phyloP scores from a whole-genome alignment of 1,284 basidiomycete genomes.

The Athelia sp. region DNA sequence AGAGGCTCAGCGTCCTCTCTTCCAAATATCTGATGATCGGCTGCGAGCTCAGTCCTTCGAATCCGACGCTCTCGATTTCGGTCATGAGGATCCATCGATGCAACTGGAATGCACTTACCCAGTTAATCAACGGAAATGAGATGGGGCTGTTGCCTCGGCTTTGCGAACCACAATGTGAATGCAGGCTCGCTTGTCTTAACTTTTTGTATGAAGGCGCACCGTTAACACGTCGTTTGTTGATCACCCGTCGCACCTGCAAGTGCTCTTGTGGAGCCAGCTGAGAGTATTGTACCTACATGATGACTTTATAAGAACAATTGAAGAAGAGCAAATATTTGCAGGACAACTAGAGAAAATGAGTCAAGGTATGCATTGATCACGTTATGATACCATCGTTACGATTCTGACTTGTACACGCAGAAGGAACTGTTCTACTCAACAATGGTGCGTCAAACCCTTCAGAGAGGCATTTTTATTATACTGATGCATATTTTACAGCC shows the following conservation, averaged over 20 bases:
- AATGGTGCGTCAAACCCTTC: neutral
- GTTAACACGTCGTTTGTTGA: neutral
- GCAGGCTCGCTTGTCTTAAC: neutral
- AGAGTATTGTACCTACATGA: neutral
- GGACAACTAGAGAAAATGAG: neutral
- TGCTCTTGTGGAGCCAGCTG: neutral
- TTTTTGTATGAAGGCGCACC: neutral
- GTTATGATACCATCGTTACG: neutral
- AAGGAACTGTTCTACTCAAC: constrained; percentile 1
- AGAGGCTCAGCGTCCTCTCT: neutral
- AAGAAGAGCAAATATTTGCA: no score
- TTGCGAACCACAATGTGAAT: neutral
- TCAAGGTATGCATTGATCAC: neutral
- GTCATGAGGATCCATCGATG: neutral
- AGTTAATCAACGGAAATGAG: neutral
- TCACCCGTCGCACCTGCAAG: neutral
- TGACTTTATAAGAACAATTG: neutral
- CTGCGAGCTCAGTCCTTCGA: neutral
- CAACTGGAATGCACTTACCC: neutral
- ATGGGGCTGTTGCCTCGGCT: neutral
- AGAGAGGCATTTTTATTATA: neutral
- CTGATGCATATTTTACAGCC: neutral
- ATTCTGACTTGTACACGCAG: neutral
- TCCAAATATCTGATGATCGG: neutral
- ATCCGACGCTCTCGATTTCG: neutral